A percentile compares a stretch with the other conserved stretches of the same genome.
phyloP scores from a whole-genome alignment of 306 rosid species.

The Benincasa hispida region DNA sequence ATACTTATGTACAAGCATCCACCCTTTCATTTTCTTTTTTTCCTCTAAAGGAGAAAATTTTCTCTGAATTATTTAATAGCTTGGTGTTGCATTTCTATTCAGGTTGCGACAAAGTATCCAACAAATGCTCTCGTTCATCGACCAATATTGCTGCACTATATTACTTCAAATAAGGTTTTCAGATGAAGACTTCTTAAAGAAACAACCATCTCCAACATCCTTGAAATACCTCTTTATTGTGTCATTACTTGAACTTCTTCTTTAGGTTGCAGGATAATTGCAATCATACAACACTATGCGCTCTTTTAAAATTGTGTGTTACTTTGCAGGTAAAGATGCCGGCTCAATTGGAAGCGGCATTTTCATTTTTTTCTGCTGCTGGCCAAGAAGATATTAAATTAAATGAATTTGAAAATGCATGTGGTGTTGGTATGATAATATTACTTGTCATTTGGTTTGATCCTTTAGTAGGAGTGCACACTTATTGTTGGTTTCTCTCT shows the following conservation, averaged over 20 bases:
- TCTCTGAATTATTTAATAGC: background rate
- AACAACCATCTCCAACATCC: background rate
- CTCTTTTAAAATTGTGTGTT: background rate
- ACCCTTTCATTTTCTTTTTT: background rate
- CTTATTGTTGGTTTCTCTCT: background rate
- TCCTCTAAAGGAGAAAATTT: background rate
- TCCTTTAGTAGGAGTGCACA: background rate
- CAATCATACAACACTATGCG: background rate
- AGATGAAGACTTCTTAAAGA: background rate
- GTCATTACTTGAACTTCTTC: background rate
- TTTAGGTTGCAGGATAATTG: background rate
- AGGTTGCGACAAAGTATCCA: conserved; percentile 93
- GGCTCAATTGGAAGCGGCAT: conserved; percentile 79
- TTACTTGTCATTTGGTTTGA: background rate
- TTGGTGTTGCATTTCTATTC: conserved; percentile 6
- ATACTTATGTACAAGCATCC: background rate
- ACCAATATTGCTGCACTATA: conserved; percentile 42
- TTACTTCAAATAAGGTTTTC: conserved; percentile 61
- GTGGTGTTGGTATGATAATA: conserved; percentile 79
- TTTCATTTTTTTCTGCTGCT: conserved; percentile 37
- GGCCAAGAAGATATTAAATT: conserved; percentile 35
- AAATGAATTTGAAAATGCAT: conserved; percentile 65
- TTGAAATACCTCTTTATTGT: background rate
- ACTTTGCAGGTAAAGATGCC: conserved; percentile 64
- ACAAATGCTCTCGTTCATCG: conserved; percentile 76